phyloP scores from a whole-genome alignment of 768 basidiomycete genomes.

The Collybiopsis luxurians region DNA sequence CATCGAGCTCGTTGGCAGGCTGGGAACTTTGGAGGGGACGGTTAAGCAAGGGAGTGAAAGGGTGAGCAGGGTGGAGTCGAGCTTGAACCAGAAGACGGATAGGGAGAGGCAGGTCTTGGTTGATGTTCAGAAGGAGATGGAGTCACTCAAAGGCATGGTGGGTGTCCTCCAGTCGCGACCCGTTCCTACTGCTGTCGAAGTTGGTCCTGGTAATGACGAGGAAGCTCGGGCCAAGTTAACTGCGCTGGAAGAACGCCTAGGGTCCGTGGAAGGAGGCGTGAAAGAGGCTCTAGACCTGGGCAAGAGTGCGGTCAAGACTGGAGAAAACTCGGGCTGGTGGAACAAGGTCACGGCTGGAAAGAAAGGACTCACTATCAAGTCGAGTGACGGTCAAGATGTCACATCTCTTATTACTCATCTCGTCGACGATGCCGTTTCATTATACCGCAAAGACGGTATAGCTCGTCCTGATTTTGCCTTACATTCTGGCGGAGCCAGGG shows the following conservation, averaged over 20 bases:
- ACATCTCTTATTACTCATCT: conserved; percentile 4
- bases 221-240: conserved; percentile 54
- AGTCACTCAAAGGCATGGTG: conserved; percentile 45
- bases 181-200: not conserved
- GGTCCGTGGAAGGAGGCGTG: conserved; percentile 57
- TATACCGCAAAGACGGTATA: conserved; percentile 70
- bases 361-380: conserved; percentile 62
- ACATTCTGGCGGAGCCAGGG: conserved; percentile 74
- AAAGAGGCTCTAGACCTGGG: conserved; percentile 72
- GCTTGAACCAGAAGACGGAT: conserved; percentile 27
- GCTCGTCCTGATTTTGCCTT: conserved; percentile 85
- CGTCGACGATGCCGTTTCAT: conserved; percentile 61
- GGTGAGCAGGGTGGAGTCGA: conserved; percentile 50
- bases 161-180: conserved; percentile 23
- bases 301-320: conserved; percentile 42
- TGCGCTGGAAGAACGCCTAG: conserved; percentile 62
- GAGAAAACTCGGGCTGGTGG: conserved; percentile 64
- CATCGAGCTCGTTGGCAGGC: conserved; percentile 49
- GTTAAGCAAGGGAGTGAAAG: conserved; percentile 42
- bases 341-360: conserved; percentile 52
- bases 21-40: conserved; percentile 56
- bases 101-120: conserved; percentile 30
- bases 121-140: conserved; percentile 54
- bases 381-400: conserved; percentile 71
- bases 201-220: conserved; percentile 38